Evolutionary conservation across 2,329 filamentous ascomycete species (phyloP).

Genomic region (Exophiala calicioides): DNA sequence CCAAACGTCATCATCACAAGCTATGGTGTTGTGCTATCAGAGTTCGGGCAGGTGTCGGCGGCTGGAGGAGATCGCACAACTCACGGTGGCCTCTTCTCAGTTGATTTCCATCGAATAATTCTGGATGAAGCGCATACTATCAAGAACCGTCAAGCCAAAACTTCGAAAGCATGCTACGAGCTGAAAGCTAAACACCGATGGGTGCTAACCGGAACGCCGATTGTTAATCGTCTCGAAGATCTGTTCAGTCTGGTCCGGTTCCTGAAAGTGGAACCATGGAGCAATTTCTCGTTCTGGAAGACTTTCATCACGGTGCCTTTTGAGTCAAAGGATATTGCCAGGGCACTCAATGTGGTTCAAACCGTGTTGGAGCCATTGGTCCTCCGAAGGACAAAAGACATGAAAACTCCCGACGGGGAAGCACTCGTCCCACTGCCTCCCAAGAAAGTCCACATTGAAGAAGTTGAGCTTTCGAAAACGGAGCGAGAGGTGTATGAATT

Average conservation of each 20-base stretch:
- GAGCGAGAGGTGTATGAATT: slow-evolving; percentile 92
- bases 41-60: slow-evolving; percentile 75
- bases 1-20: slow-evolving; percentile 93
- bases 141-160: slow-evolving; percentile 88
- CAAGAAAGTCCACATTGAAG: slow-evolving; percentile 79
- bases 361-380: slow-evolving; percentile 96
- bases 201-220: slow-evolving; percentile 92
- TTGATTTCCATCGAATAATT: slow-evolving; percentile 93
- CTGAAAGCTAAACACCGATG: slow-evolving; percentile 82
- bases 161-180: slow-evolving; percentile 91
- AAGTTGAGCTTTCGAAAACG: slow-evolving; percentile 78
- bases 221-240: slow-evolving; percentile 94
- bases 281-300: slow-evolving; percentile 98
- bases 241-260: slow-evolving; percentile 92
- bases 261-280: slow-evolving; percentile 93
- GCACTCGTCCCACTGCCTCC: slow-evolving; percentile 79
- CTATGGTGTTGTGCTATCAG: slow-evolving; percentile 87
- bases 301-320: slow-evolving; percentile 98
- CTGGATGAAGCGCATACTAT: slow-evolving; percentile 94
- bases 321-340: slow-evolving; percentile 90
- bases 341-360: slow-evolving; percentile 93
- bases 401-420: slow-evolving; percentile 89
- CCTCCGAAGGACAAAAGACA: slow-evolving; percentile 91
- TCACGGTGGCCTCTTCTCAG: slow-evolving; percentile 77
- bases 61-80: slow-evolving; percentile 65